phyloP scores from a whole-genome alignment of 495 filamentous ascomycete species.

The Daldinia caldariorum region DNA sequence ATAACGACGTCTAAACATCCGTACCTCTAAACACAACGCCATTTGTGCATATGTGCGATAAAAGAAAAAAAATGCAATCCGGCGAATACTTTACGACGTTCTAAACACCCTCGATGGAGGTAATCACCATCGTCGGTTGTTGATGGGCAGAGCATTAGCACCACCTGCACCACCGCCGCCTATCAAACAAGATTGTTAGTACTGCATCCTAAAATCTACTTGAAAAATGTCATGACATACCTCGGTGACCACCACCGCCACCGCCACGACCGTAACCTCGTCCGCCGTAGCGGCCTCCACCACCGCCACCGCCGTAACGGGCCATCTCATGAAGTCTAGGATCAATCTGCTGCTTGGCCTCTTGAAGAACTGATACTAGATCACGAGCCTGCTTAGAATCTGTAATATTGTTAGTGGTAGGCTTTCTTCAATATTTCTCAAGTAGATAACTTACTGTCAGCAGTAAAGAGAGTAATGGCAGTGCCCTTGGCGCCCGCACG shows the following conservation, averaged over 20 bases:
- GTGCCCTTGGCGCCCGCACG: conserved; percentile 93
- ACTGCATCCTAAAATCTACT: too few relatives aligned
- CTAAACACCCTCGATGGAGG: neutral
- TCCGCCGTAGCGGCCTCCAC: conserved; percentile 70
- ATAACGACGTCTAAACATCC: conserved; percentile 47
- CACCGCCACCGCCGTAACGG: conserved; percentile 88
- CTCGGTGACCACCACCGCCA: conserved; percentile 72
- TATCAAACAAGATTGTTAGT: conserved; percentile 27
- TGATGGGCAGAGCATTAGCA: conserved; percentile 58
- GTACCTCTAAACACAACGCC: conserved; percentile 50
- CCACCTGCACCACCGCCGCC: conserved; percentile 52
- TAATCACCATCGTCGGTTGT: conserved; percentile 60
- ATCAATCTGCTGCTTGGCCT: conserved; percentile 98
- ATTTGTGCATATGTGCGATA: conserved; percentile 45
- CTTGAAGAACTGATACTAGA: conserved; percentile 87
- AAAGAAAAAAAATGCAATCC: conserved; percentile 34
- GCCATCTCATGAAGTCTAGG: conserved; percentile 95
- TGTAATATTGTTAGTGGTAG: conserved; percentile 56
- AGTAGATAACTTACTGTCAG: conserved; percentile 83
- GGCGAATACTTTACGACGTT: conserved; percentile 21
- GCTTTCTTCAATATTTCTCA: neutral
- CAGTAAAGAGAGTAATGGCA: conserved; percentile 96
- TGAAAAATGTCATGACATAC: too few relatives aligned
- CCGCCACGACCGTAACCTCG: conserved; percentile 63
- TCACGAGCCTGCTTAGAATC: conserved; percentile 98